Evolutionary conservation across 2,329 filamentous ascomycete genomes (phyloP).

Genomic region (Talaromyces sp.): DNA sequence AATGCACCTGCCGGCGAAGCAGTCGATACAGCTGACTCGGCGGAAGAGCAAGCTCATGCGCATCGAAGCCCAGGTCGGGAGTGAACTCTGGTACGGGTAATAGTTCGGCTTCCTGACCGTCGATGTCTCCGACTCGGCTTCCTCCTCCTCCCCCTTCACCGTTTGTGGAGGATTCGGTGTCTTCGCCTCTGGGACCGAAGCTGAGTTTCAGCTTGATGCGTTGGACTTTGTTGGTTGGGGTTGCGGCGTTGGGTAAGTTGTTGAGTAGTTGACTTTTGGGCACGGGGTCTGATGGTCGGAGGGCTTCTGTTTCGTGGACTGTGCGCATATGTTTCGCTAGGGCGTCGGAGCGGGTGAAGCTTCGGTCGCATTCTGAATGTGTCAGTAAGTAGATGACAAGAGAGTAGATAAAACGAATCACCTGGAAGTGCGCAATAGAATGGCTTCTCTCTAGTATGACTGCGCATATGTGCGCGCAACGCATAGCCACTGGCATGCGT

Average conservation of each 20-base stretch:
- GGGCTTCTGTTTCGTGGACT: constrained; percentile 92
- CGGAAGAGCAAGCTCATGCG: constrained; percentile 42
- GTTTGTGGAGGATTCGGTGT: constrained; percentile 19
- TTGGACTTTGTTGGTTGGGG: constrained; percentile 32
- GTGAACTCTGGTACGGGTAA: constrained; percentile 35
- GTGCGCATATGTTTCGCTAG: constrained; percentile 98
- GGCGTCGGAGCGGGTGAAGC: constrained; percentile 93
- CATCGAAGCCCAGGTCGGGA: constrained; percentile 42
- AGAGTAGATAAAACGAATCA: constrained; percentile 39
- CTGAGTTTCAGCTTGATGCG: constrained; percentile 45
- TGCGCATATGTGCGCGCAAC: constrained; percentile 93
- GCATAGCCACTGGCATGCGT: constrained; percentile 94
- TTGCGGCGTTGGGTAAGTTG: constrained; percentile 34
- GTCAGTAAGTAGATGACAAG: neutral
- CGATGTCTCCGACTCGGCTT: constrained; percentile 21
- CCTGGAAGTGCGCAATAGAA: constrained; percentile 95
- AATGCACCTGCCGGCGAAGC: constrained; percentile 46
- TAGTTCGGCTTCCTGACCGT: constrained; percentile 37
- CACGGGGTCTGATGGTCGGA: constrained; percentile 62
- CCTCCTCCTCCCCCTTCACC: constrained; percentile 25
- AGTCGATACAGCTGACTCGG: constrained; percentile 45
- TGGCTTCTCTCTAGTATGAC: constrained; percentile 95
- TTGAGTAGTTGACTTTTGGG: constrained; percentile 31
- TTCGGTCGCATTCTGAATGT: constrained; percentile 82
- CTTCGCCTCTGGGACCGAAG: constrained; percentile 34